Conservation (phyloP, 257 asterid genomes). For the Mentha longifolia region DNA sequence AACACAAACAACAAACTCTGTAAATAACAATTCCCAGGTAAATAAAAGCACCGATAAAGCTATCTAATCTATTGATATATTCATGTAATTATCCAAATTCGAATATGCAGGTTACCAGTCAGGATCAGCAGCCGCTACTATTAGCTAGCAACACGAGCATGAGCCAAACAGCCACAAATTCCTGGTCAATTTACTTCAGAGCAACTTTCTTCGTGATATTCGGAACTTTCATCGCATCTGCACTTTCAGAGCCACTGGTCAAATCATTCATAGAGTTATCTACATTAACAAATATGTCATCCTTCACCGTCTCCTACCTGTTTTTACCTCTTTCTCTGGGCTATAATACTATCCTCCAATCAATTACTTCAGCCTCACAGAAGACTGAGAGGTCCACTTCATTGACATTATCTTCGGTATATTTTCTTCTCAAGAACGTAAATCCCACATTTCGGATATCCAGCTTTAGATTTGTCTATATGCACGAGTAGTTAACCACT, state of each 20-base stretch:
- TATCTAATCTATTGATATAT: not conserved
- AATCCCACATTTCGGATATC: not conserved
- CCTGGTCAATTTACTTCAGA: conserved; percentile 40
- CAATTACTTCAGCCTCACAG: conserved; percentile 48
- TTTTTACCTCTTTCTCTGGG: conserved; percentile 52
- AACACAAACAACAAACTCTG: not conserved
- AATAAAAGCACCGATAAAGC: not conserved
- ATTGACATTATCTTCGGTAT: conserved; percentile 53
- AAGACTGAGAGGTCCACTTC: conserved; percentile 47
- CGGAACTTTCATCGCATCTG: conserved; percentile 38
- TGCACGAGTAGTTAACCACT: not conserved
- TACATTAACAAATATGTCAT: conserved; percentile 43
- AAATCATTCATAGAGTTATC: conserved; percentile 40
- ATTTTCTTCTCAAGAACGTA: conserved; percentile 7
- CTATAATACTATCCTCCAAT: conserved; percentile 43
- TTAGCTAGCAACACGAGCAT: conserved; percentile 35
- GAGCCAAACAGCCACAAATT: conserved; percentile 24
- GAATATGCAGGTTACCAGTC: conserved; percentile 40
- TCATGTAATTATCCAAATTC: not conserved
- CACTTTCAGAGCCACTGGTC: conserved; percentile 46
- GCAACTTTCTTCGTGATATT: conserved; percentile 43
- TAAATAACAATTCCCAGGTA: conserved; percentile 40
- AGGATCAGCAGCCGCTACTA: conserved; percentile 35
- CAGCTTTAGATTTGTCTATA: not conserved
- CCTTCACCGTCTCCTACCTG: conserved; percentile 50